A percentile compares a stretch with the other conserved stretches of the same genome.
Evolutionary conservation across 2,329 filamentous ascomycete genomes (phyloP).

Genomic region (Polychaeton citri): DNA sequence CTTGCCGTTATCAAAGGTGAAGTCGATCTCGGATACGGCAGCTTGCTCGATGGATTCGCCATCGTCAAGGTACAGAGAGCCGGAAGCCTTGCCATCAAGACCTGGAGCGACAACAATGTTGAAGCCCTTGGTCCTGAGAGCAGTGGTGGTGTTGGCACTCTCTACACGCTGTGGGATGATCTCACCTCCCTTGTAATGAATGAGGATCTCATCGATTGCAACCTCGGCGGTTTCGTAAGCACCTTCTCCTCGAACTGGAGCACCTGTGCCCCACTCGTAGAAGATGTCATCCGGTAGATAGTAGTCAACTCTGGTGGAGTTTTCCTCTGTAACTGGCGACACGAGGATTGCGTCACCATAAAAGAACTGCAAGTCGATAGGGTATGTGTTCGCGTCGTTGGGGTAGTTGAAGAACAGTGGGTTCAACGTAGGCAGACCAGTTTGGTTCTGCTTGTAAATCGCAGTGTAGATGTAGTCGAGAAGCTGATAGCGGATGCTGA

Average conservation of each 20-base stretch:
- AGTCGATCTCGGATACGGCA: constrained; percentile 44
- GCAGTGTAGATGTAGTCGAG: constrained; percentile 70
- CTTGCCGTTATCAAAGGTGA: constrained; percentile 41
- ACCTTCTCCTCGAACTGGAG: constrained; percentile 33
- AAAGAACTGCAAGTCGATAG: constrained; percentile 45
- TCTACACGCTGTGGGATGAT: constrained; percentile 48
- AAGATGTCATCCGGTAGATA: constrained; percentile 47
- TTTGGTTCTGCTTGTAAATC: constrained; percentile 44
- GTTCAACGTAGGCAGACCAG: constrained; percentile 52
- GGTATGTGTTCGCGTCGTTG: constrained; percentile 37
- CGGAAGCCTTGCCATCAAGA: constrained; percentile 47
- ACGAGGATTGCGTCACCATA: constrained; percentile 44
- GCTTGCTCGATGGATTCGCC: constrained; percentile 53
- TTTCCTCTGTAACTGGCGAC: constrained; percentile 41
- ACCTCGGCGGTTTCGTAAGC: constrained; percentile 31
- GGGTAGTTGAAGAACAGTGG: constrained; percentile 64
- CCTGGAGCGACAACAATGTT: constrained; percentile 57
- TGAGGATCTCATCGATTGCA: constrained; percentile 43
- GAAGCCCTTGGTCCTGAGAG: constrained; percentile 52
- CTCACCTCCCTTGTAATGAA: constrained; percentile 52
- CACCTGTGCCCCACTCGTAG: constrained; percentile 47
- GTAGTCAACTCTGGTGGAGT: constrained; percentile 38
- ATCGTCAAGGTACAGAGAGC: constrained; percentile 65
- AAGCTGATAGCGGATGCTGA: constrained; percentile 53
- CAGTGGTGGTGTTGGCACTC: constrained; percentile 49